phyloP scores from a whole-genome alignment of 2,329 filamentous ascomycete species.

The Verticillium isaacii region DNA sequence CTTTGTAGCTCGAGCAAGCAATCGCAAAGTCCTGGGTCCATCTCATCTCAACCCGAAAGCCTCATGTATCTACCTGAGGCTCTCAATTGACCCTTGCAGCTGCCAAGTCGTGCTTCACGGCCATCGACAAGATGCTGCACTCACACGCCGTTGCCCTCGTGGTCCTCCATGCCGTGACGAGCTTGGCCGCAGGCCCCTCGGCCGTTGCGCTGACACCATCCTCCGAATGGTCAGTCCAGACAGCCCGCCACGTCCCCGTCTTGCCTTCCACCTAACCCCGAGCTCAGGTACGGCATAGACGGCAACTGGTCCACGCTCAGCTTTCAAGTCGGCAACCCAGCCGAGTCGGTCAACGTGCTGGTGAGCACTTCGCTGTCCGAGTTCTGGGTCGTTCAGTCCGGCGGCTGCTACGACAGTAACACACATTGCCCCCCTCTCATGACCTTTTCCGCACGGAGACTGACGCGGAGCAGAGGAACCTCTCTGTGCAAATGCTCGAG shows the following conservation, averaged over 20 bases:
- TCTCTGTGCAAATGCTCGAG: constrained; percentile 52
- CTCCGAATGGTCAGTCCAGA: constrained; percentile 6
- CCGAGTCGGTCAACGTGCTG: constrained; percentile 32
- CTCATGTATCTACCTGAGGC: neutral
- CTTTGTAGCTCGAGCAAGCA: neutral
- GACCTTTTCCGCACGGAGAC: neutral
- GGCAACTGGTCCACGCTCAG: constrained; percentile 69
- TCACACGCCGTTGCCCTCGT: constrained; percentile 1
- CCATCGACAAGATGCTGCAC: neutral
- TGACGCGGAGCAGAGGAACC: constrained; percentile 31
- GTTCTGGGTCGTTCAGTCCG: constrained; percentile 61
- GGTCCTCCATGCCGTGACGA: constrained; percentile 6
- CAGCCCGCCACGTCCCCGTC: neutral
- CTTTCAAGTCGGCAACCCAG: constrained; percentile 47
- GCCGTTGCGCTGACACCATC: constrained; percentile 12
- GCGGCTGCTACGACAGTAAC: constrained; percentile 49
- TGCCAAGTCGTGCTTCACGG: neutral
- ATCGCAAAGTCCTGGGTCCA: neutral
- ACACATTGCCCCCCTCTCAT: constrained; percentile 6
- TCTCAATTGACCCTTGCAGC: neutral
- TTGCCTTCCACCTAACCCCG: constrained; percentile 6
- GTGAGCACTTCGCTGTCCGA: constrained; percentile 67
- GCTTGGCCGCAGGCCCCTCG: constrained; percentile 7
- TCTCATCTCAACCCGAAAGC: neutral
- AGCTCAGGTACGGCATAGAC: constrained; percentile 55